These are phyloP conservation scores for Glycine soja DNA, from an alignment of 306 rosid genomes.

Conservation along the genomic window DNA sequence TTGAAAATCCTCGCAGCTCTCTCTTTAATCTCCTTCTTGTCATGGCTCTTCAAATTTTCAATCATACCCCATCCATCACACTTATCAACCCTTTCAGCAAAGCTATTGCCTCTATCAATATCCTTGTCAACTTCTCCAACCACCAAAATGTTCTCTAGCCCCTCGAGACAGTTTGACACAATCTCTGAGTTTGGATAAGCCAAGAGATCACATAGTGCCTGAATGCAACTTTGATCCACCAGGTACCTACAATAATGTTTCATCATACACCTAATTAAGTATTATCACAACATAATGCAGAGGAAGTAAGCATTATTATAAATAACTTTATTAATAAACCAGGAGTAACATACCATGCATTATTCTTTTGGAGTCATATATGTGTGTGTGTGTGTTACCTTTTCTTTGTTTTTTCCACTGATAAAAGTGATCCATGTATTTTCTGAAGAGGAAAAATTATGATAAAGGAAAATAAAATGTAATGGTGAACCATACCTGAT, in stretches of 20 bases:
- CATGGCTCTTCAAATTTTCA: conserved; percentile 64
- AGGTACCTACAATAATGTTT: not conserved
- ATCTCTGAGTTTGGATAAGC: conserved; percentile 64
- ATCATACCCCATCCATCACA: conserved; percentile 70
- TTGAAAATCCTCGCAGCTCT: conserved; percentile 65
- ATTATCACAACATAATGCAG: not conserved
- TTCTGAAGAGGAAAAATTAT: no score
- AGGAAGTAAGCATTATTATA: not conserved
- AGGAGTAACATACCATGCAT: no score
- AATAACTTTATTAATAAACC: not conserved
- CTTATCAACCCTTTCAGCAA: conserved; percentile 76
- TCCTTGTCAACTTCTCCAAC: no score
- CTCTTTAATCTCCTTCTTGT: conserved; percentile 65
- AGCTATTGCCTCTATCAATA: no score
- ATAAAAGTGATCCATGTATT: not conserved
- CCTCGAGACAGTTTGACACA: conserved; percentile 69
- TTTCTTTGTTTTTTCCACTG: no score
- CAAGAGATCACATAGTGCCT: conserved; percentile 67
- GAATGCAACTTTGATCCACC: conserved; percentile 51
- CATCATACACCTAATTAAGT: not conserved
- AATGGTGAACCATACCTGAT: not conserved
- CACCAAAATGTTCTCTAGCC: conserved; percentile 70
- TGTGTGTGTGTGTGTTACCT: no score
- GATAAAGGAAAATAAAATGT: not conserved
- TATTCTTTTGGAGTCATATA: no score